These are phyloP conservation scores for Hypholoma sublateritium DNA, from an alignment of 768 basidiomycete species.

Conservation along the genomic window DNA sequence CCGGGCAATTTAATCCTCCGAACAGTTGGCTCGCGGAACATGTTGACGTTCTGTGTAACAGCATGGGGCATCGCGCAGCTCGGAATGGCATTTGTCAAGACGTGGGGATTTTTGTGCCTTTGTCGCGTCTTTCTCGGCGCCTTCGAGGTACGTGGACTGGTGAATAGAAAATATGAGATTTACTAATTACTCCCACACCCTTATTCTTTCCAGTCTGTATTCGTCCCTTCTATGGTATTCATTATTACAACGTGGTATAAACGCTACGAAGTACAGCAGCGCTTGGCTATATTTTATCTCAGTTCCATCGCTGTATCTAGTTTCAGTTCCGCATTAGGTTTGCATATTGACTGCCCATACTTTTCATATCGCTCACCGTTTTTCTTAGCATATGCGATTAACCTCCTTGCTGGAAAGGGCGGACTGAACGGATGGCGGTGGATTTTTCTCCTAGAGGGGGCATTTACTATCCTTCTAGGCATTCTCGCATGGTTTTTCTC, in stretches of 20 bases:
- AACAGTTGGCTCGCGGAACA: slow-evolving; percentile 25
- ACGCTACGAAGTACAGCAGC: slow-evolving; percentile 23
- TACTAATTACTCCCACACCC: no score
- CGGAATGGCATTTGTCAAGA: slow-evolving; percentile 31
- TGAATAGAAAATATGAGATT: neutral
- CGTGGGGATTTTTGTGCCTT: slow-evolving; percentile 26
- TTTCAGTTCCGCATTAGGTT: slow-evolving; percentile 19
- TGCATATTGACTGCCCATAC: slow-evolving; percentile 12
- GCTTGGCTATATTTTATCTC: slow-evolving; percentile 22
- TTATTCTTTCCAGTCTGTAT: slow-evolving; percentile 10
- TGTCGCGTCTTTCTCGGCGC: slow-evolving; percentile 28
- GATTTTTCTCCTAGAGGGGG: slow-evolving; percentile 36
- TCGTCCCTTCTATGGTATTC: slow-evolving; percentile 17
- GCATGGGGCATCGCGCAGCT: slow-evolving; percentile 31
- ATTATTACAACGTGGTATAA: slow-evolving; percentile 25
- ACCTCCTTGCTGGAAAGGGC: slow-evolving; percentile 24
- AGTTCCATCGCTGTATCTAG: slow-evolving; percentile 16
- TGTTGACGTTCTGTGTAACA: slow-evolving; percentile 26
- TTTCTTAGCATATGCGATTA: slow-evolving; percentile 27
- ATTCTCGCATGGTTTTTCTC: slow-evolving; percentile 29
- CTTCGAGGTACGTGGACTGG: slow-evolving; percentile 26
- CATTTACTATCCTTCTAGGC: slow-evolving; percentile 30
- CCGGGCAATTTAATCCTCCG: slow-evolving; percentile 29
- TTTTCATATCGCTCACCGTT: slow-evolving; percentile 23
- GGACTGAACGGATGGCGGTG: slow-evolving; percentile 35